Percentiles rank a stretch among this genome's conserved stretches.
phyloP scores from a whole-genome alignment of 352 stramenopile species.

The Plasmopara halstedii region DNA sequence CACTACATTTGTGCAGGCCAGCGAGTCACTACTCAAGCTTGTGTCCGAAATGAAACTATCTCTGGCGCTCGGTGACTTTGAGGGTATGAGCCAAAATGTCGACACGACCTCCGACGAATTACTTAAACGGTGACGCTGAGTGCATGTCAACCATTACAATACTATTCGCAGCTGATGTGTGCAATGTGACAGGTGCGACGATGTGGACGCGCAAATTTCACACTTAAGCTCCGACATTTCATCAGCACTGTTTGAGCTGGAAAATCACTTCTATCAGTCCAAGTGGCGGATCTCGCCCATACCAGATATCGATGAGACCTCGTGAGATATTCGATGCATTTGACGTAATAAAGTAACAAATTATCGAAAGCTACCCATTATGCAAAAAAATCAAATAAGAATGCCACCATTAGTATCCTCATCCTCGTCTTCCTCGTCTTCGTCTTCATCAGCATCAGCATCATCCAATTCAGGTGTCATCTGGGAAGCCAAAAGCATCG shows the following conservation, averaged over 20 bases:
- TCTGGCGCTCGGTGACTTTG: slow-evolving; percentile 70
- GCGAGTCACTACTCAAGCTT: slow-evolving; percentile 72
- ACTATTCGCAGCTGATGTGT: neutral
- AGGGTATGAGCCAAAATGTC: slow-evolving; percentile 82
- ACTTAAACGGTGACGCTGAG: slow-evolving; percentile 40
- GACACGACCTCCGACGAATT: slow-evolving; percentile 64
- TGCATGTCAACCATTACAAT: neutral
- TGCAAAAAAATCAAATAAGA: slow-evolving; percentile 13
- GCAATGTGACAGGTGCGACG: slow-evolving; percentile 42
- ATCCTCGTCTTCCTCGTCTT: slow-evolving; percentile 45
- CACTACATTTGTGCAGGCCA: slow-evolving; percentile 72
- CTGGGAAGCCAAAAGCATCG: slow-evolving; percentile 18
- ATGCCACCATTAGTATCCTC: slow-evolving; percentile 44
- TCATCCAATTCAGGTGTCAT: slow-evolving; percentile 27
- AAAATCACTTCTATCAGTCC: slow-evolving; percentile 81
- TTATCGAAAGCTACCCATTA: no score
- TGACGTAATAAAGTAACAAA: slow-evolving; percentile 10
- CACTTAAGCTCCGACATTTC: slow-evolving; percentile 75
- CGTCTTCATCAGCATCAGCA: slow-evolving; percentile 29
- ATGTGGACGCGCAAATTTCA: slow-evolving; percentile 69
- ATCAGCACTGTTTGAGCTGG: slow-evolving; percentile 72
- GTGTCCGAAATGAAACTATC: slow-evolving; percentile 80
- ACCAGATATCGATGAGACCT: slow-evolving; percentile 7
- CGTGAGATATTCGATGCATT: slow-evolving; percentile 2
- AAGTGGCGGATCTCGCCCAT: slow-evolving; percentile 52